Percentiles rank a stretch among this genome's conserved stretches.
These are phyloP conservation scores for Clavispora vitiphila DNA, from an alignment of 805 yeast genomes.

Conservation along the genomic window DNA sequence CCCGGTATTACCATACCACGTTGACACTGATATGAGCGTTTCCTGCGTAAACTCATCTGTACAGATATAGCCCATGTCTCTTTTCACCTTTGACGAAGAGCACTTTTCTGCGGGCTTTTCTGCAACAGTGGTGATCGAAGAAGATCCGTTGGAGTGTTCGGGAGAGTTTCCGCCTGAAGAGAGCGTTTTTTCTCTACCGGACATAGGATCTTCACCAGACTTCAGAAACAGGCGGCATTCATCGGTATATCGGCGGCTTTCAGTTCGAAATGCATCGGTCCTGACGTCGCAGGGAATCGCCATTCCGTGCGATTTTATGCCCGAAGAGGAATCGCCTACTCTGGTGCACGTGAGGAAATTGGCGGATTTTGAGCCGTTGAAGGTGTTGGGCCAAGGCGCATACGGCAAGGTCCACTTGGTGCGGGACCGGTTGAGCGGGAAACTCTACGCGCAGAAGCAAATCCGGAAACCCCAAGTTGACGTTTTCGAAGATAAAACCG, in stretches of 20 bases:
- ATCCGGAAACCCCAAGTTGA: conserved; percentile 27
- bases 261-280: conserved; percentile 12
- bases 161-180: conserved; percentile 1
- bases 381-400: conserved; percentile 41
- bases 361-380: conserved; percentile 37
- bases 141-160: neutral
- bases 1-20: too few relatives aligned
- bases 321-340: conserved; percentile 1
- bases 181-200: neutral
- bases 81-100: conserved; percentile 16
- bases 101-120: conserved; percentile 10
- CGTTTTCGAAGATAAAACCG: conserved; percentile 14
- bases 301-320: conserved; percentile 13
- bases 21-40: neutral
- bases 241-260: conserved; percentile 15
- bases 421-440: conserved; percentile 32
- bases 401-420: conserved; percentile 42
- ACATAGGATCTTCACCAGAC: neutral
- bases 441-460: conserved; percentile 41
- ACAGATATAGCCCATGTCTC: conserved; percentile 7
- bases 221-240: conserved; percentile 10
- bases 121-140: conserved; percentile 4
- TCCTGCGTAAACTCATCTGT: neutral
- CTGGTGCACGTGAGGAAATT: conserved; percentile 20
- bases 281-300: conserved; percentile 9